Evolutionary conservation across 2,329 filamentous ascomycete species (phyloP), one percentile per base, ranked within the genome.

Genomic region (Neonectria magnoliae): DNA sequence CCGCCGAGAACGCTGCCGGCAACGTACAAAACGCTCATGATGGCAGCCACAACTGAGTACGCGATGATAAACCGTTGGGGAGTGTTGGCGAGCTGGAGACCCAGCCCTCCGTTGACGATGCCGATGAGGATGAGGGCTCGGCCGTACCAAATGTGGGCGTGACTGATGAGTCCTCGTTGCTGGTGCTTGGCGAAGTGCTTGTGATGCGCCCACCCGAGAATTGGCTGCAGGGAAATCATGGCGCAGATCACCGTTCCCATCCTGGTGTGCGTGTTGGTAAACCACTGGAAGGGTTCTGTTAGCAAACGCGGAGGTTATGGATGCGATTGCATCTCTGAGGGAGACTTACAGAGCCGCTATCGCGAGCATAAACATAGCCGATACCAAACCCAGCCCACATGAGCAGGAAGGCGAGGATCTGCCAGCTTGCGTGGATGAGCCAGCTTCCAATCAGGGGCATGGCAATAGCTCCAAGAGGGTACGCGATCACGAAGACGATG

Each of bases 111-210:
- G 70, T 91, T 91, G 69, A 91, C 75, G 48, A 90, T 81, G 27
- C 87, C 89, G 3, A 90, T 73, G 18, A 86, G 60, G 67, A 91
- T 85, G 47, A 91, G 75, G 1, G 79, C 70, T 18, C 89, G 84
- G 13, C 89, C 89, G 71, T 84, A 88, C 87, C 87, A 91, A 68
- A 90, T 85, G 73, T 91, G 89, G 1, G 80, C 73, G 68, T 89
- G 77, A 67, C 86, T 88, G 65, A 89, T 73, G 44, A 80, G 16
- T 7, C 84, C 84, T 38, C 88, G 86, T 27, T 71, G 48, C 57
- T 82, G 77, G 58, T 83, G 75, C 72, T 81, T 82, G 60, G 82
- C 69, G 75, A 81, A 91, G 72, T 86, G 76, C 33, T 73, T 70
- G 75, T 91, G 89, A 72, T 91, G 89, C 41, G 87, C 60, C 60